phyloP scores from a whole-genome alignment of 2,329 filamentous ascomycete genomes.

The Penicillium crustosum region DNA sequence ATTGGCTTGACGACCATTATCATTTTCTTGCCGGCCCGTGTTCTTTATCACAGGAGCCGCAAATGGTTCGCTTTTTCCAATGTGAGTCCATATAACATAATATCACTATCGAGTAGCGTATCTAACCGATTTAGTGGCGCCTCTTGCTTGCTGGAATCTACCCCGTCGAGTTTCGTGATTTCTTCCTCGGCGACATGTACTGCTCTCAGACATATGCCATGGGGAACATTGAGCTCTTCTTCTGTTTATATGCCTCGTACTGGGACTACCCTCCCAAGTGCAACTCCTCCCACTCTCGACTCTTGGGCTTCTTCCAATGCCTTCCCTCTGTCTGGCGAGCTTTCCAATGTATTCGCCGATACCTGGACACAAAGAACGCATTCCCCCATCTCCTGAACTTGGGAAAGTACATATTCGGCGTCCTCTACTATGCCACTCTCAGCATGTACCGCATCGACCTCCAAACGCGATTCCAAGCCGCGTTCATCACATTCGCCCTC shows the following conservation, averaged over 20 bases:
- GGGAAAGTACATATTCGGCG: conserved; percentile 85
- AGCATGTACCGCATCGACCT: conserved; percentile 79
- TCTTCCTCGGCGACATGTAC: conserved; percentile 97
- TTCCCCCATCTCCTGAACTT: conserved; percentile 93
- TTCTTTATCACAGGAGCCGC: conserved; percentile 73
- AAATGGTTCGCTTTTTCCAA: conserved; percentile 89
- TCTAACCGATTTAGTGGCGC: conserved; percentile 63
- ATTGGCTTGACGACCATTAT: conserved; percentile 66
- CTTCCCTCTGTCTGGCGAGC: conserved; percentile 88
- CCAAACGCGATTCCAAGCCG: conserved; percentile 56
- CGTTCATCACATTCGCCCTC: conserved; percentile 78
- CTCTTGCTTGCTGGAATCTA: conserved; percentile 82
- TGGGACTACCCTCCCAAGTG: conserved; percentile 76
- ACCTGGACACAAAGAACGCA: conserved; percentile 77
- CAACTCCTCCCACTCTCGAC: conserved; percentile 79
- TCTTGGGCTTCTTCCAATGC: conserved; percentile 80
- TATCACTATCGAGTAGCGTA: background rate
- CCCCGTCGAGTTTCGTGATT: conserved; percentile 94
- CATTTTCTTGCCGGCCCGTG: conserved; percentile 71
- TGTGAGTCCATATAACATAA: conserved; percentile 53
- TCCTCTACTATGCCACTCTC: conserved; percentile 73
- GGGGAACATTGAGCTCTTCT: conserved; percentile 88
- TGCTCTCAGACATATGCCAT: conserved; percentile 91
- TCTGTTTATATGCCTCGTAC: conserved; percentile 80
- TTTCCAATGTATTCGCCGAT: conserved; percentile 86